These are phyloP conservation scores for Rhynchosporium agropyri DNA, from an alignment of 2,329 filamentous ascomycete species.

Conservation along the genomic window DNA sequence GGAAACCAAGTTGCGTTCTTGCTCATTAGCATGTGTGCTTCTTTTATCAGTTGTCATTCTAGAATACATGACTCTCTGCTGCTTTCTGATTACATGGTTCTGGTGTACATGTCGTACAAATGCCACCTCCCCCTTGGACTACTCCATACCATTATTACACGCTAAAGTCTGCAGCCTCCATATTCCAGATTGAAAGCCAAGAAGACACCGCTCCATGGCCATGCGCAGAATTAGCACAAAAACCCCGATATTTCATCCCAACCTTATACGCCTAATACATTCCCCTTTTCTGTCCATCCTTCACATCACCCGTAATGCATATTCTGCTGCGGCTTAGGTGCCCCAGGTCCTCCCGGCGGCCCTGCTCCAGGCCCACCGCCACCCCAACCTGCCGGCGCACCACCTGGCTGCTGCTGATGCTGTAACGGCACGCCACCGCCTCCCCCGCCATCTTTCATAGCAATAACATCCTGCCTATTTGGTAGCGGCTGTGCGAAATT, in stretches of 20 bases:
- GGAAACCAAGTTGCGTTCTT: no score
- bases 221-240: neutral
- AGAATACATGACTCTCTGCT: no score
- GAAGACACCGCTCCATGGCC: conserved; percentile 3
- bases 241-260: neutral
- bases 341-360: conserved; percentile 18
- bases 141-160: neutral
- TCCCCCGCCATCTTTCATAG: conserved; percentile 33
- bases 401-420: conserved; percentile 30
- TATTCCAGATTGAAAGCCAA: neutral
- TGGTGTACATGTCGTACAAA: no score
- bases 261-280: neutral
- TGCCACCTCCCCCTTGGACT: neutral
- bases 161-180: neutral
- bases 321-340: conserved; percentile 35
- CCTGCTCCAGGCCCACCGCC: conserved; percentile 27
- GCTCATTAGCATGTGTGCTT: no score
- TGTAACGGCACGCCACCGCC: conserved; percentile 37
- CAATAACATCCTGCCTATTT: conserved; percentile 41
- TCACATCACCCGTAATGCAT: conserved; percentile 40
- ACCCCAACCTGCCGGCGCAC: conserved; percentile 37
- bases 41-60: no score
- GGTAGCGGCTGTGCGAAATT: conserved; percentile 71
- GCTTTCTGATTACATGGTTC: no score
- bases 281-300: no score